Evolutionary conservation across 2,329 filamentous ascomycete species (phyloP).

Genomic region (Sordariomycetes sp.): DNA sequence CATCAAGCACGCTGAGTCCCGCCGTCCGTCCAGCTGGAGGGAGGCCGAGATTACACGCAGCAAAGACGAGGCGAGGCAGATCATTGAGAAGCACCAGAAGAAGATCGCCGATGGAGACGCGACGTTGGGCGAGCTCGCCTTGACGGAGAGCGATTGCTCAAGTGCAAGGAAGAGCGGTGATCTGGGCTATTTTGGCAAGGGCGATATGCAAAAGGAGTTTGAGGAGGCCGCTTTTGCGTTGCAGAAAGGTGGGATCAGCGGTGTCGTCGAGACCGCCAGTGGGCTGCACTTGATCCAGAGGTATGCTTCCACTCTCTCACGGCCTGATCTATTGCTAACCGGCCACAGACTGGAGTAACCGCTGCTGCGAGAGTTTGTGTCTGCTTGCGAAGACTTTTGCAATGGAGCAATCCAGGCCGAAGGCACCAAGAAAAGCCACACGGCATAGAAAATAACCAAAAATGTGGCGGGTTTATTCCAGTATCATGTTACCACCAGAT

Average conservation of each 20-base stretch:
- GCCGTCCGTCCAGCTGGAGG: slow-evolving; percentile 87
- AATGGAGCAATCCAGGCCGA: too few species aligned
- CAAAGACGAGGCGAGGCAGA: slow-evolving; percentile 76
- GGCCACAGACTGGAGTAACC: neutral
- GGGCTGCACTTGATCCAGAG: slow-evolving; percentile 94
- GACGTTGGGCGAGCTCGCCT: slow-evolving; percentile 73
- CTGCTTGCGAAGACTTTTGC: too few species aligned
- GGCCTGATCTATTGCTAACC: neutral
- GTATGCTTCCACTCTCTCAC: slow-evolving; percentile 34
- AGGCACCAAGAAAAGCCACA: too few species aligned
- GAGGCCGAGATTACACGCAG: slow-evolving; percentile 80
- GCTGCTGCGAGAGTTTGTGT: too few species aligned
- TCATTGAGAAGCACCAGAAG: slow-evolving; percentile 66
- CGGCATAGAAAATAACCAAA: too few species aligned
- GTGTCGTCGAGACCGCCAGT: slow-evolving; percentile 83
- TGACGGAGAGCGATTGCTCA: slow-evolving; percentile 88
- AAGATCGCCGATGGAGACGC: slow-evolving; percentile 64
- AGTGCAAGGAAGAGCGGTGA: slow-evolving; percentile 92
- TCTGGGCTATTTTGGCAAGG: slow-evolving; percentile 85
- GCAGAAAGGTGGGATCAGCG: slow-evolving; percentile 77
- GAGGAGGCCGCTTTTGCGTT: slow-evolving; percentile 93
- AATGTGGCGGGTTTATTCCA: too few species aligned
- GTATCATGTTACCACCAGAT: too few species aligned
- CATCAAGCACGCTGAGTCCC: slow-evolving; percentile 84
- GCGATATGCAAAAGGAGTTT: slow-evolving; percentile 98